Evolutionary conservation across 2,329 filamentous ascomycete genomes (phyloP), one percentile per base, ranked within the genome.

Genomic region (Cladophialophora yegresii): DNA sequence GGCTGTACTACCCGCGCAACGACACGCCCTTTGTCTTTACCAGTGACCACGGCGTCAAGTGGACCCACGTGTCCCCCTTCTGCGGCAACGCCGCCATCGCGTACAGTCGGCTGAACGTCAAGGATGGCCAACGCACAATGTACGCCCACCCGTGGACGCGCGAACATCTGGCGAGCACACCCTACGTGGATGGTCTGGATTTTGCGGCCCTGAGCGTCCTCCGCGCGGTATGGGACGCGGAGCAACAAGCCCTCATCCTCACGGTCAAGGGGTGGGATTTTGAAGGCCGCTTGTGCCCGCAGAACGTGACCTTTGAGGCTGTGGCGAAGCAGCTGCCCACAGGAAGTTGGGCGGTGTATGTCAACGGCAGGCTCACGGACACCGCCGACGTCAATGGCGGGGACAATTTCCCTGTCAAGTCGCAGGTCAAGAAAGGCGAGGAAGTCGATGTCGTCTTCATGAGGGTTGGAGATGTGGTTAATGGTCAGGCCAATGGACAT

Each of bases 1-100:
- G 66, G 7, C 55, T 66, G 16, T 66, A 58, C 64, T 68, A 68
- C 40, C 66, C 55, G 0, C 66, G 66, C n/a, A 66, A 68, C 16
- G 63, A 68, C 56, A 43, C 22, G 8, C 57, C 61, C 8, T 62
- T 64, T 16, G 71, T 76, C 16, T 62, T 65, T 36, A 50, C 33
- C 49, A 50, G 26, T 8, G 54, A 58, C 43, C 56, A 62, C 12
- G 57, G 45, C 7, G 50, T 61, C 13, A 64, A 66, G 7, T 58
- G 55, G 61, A 64, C 61, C 9, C 61, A 64, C 49, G 53, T 68
- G 28, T 53, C 53, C 10, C 66, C 66, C 1, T 63, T 64, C 51
- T 61, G 64, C n/a, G 66, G 64, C 49, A 68, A 68, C 30, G 51
- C 61, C 4, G 66, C 60, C 10, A 57, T 68, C n/a, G 66, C 61